Percentiles rank a stretch among this genome's conserved stretches.
Conservation (phyloP, 2,329 filamentous ascomycete genomes). For the Thelonectria olida region DNA sequence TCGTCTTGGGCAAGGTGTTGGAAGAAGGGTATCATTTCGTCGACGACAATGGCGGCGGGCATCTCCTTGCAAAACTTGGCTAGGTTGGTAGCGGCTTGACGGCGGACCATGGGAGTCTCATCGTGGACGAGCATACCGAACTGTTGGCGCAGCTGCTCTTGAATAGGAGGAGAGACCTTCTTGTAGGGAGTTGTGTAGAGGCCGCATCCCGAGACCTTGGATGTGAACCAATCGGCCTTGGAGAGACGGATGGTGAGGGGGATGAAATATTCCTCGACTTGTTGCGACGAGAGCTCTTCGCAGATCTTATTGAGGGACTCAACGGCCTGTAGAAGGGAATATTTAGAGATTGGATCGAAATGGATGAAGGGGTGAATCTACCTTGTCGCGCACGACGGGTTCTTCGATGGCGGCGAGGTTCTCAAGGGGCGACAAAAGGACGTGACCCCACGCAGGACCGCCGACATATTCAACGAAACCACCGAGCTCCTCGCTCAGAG, state of each 20-base stretch:
- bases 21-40: constrained; percentile 99
- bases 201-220: constrained; percentile 96
- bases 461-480: constrained; percentile 98
- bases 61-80: constrained; percentile 98
- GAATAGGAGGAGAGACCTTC: constrained; percentile 86
- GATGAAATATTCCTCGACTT: constrained; percentile 98
- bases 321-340: constrained; percentile 73
- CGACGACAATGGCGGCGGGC: constrained; percentile 88
- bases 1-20: constrained; percentile 96
- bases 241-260: constrained; percentile 94
- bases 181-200: constrained; percentile 94
- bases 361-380: constrained; percentile 49
- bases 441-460: constrained; percentile 91
- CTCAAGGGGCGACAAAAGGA: constrained; percentile 95
- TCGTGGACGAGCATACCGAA: constrained; percentile 95
- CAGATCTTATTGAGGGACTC: constrained; percentile 99
- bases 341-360: constrained; percentile 6
- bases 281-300: constrained; percentile 85
- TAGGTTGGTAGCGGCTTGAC: constrained; percentile 95
- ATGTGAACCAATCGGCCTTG: constrained; percentile 99
- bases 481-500: constrained; percentile 95
- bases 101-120: constrained; percentile 98
- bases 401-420: constrained; percentile 99
- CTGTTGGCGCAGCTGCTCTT: constrained; percentile 90
- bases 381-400: constrained; percentile 97